Conservation (phyloP, 1,284 basidiomycete genomes). For the Cryptococcus floricola region DNA sequence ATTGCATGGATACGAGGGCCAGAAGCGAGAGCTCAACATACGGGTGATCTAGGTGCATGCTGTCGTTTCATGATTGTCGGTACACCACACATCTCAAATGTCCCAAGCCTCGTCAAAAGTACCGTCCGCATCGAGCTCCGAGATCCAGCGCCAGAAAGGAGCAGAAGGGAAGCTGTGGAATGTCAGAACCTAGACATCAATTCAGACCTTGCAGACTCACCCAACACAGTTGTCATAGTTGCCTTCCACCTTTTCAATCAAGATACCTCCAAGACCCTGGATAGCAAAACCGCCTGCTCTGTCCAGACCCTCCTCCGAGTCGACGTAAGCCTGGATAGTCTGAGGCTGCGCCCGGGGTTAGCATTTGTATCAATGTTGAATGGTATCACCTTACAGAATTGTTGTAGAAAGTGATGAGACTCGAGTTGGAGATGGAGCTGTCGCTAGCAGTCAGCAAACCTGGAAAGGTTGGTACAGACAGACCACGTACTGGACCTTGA, state of each 20-base stretch:
- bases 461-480: neutral
- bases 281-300: constrained; percentile 93
- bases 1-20: neutral
- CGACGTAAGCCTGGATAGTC: constrained; percentile 77
- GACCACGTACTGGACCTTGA: constrained; percentile 64
- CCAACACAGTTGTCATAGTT: constrained; percentile 92
- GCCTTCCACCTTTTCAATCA: constrained; percentile 81
- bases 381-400: constrained; percentile 53
- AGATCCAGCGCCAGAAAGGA: constrained; percentile 48
- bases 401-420: constrained; percentile 74
- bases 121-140: constrained; percentile 42
- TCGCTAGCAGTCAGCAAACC: neutral
- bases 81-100: neutral
- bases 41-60: neutral
- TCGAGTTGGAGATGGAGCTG: constrained; percentile 78
- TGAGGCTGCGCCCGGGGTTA: constrained; percentile 23
- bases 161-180: constrained; percentile 39
- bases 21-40: neutral
- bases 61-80: neutral
- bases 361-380: neutral
- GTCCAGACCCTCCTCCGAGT: constrained; percentile 82
- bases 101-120: constrained; percentile 43
- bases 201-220: constrained; percentile 10
- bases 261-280: constrained; percentile 77
- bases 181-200: neutral